A percentile compares a stretch with the other conserved stretches of the same genome.
These are phyloP conservation scores for Lactarius psammicola DNA, from an alignment of 768 basidiomycete species.

Conservation along the genomic window DNA sequence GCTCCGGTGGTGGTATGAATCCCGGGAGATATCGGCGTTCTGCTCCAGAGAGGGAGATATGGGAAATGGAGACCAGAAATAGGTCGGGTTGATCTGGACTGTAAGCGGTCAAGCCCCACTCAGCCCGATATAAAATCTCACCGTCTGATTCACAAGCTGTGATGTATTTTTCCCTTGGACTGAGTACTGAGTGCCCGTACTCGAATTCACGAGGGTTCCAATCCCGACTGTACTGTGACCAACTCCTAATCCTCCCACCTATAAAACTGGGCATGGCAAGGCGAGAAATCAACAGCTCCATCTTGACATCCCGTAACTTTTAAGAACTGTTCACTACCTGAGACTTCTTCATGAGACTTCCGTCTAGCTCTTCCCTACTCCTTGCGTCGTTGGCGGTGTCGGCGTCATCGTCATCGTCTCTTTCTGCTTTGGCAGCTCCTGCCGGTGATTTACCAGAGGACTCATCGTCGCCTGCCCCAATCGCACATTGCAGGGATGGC, in stretches of 20 bases:
- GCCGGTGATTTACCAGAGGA: slow-evolving; percentile 14
- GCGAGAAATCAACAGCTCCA: slow-evolving; percentile 4
- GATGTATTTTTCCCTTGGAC: not conserved
- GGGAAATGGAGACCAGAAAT: slow-evolving; percentile 58
- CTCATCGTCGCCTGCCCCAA: slow-evolving; percentile 7
- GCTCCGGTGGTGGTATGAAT: slow-evolving; percentile 30
- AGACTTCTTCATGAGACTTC: slow-evolving; percentile 33
- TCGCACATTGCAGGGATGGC: slow-evolving; percentile 16
- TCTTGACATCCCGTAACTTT: not conserved
- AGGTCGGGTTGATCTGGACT: slow-evolving; percentile 30
- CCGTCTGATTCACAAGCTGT: not conserved
- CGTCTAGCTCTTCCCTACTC: slow-evolving; percentile 37
- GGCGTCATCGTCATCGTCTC: slow-evolving; percentile 35
- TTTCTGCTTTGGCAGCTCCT: slow-evolving; percentile 35
- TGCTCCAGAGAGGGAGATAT: slow-evolving; percentile 50
- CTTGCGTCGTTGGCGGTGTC: slow-evolving; percentile 35
- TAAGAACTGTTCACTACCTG: slow-evolving; percentile 12
- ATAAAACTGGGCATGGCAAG: slow-evolving; percentile 4
- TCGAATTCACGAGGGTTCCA: slow-evolving; percentile 8
- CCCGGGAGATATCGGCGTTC: slow-evolving; percentile 40
- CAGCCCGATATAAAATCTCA: slow-evolving; percentile 7
- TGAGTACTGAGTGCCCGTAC: not conserved
- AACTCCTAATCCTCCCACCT: not conserved
- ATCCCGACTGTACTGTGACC: not conserved
- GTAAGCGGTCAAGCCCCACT: slow-evolving; percentile 4